phyloP scores from a whole-genome alignment of 2,329 filamentous ascomycete genomes.

The Fusarium papillatum region DNA sequence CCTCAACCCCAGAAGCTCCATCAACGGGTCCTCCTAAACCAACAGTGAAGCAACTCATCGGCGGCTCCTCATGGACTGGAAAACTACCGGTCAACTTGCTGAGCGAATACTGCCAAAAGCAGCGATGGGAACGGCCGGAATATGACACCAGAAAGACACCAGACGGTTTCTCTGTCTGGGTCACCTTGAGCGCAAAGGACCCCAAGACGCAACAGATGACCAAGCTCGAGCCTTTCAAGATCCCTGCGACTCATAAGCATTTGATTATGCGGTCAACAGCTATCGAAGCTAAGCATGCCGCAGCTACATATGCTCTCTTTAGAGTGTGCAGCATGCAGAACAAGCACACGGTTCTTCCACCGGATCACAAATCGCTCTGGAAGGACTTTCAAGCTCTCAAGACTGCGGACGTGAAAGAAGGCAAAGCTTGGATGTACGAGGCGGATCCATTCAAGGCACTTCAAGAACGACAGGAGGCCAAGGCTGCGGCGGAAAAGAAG shows the following conservation, averaged over 20 bases:
- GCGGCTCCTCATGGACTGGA: conserved; percentile 96
- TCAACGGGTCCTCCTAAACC: conserved; percentile 66
- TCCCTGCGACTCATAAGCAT: conserved; percentile 82
- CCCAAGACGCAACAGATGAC: conserved; percentile 85
- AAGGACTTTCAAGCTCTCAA: conserved; percentile 91
- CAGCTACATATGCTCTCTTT: conserved; percentile 92
- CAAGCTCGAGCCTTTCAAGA: conserved; percentile 84
- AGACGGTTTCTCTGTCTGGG: conserved; percentile 83
- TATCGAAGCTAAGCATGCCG: conserved; percentile 93
- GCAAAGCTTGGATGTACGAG: conserved; percentile 90
- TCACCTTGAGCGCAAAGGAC: conserved; percentile 83
- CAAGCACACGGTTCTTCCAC: conserved; percentile 93
- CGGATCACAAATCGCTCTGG: conserved; percentile 91
- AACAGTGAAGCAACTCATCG: conserved; percentile 85
- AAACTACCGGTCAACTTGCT: conserved; percentile 96
- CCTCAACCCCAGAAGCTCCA: conserved; percentile 48
- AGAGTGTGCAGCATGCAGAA: conserved; percentile 96
- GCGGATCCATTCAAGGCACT: conserved; percentile 91
- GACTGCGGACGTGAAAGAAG: conserved; percentile 82
- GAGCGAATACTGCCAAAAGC: conserved; percentile 94
- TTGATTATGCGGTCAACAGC: conserved; percentile 83
- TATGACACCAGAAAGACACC: conserved; percentile 85
- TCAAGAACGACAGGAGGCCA: conserved; percentile 84
- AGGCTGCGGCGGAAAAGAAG: conserved; percentile 83
- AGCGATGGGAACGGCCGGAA: conserved; percentile 95